A percentile compares a stretch with the other conserved stretches of the same genome.
Conservation (phyloP, 345 rosid genomes). For the Euphorbia peplus region DNA sequence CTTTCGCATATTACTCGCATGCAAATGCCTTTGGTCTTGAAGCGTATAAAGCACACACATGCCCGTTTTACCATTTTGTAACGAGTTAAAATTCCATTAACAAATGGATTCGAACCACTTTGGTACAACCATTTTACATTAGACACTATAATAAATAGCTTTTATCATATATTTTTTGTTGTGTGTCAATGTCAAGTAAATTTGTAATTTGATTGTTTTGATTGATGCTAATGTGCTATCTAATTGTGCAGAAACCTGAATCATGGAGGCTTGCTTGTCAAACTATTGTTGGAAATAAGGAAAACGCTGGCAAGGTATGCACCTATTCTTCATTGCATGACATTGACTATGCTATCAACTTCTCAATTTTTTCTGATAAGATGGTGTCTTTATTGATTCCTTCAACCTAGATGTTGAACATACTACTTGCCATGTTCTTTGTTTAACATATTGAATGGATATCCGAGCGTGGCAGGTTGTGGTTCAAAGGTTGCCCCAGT, state of each 20-base stretch:
- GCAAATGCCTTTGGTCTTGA: too few relatives aligned
- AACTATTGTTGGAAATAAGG: slow-evolving; percentile 85
- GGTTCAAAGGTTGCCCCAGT: slow-evolving; percentile 79
- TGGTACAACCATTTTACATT: too few relatives aligned
- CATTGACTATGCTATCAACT: not conserved
- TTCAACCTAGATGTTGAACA: not conserved
- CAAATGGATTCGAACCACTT: too few relatives aligned
- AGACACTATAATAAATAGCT: too few relatives aligned
- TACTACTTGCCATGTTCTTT: not conserved
- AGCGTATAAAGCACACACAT: too few relatives aligned
- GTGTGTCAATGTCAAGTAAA: not conserved
- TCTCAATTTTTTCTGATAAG: not conserved
- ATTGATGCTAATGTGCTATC: not conserved
- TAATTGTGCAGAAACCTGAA: slow-evolving; percentile 59
- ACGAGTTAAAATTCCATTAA: too few relatives aligned
- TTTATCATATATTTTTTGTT: too few relatives aligned
- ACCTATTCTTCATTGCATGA: not conserved
- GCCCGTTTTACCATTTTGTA: too few relatives aligned
- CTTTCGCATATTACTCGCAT: too few relatives aligned
- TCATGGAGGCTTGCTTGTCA: slow-evolving; percentile 92
- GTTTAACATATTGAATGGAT: slow-evolving; percentile 5
- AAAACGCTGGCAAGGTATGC: slow-evolving; percentile 76
- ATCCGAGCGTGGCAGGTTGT: slow-evolving; percentile 47
- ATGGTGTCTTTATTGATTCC: not conserved
- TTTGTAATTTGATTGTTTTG: not conserved